A percentile compares a stretch with the other conserved stretches of the same genome.
phyloP scores from a whole-genome alignment of 371 early-diverging fungal genomes.

The Mucor irregularis region DNA sequence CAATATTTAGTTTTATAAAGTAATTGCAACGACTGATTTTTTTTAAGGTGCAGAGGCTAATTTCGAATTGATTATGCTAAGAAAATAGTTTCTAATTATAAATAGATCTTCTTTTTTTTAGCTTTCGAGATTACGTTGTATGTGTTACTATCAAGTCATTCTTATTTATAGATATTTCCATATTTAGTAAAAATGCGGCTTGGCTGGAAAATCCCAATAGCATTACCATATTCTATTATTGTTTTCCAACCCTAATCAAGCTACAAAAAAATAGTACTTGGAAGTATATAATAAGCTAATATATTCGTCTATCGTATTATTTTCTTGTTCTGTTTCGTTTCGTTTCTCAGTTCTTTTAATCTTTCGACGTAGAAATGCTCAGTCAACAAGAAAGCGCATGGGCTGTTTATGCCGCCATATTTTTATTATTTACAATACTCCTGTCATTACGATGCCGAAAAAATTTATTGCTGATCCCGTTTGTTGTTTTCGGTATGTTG shows the following conservation, averaged over 20 bases:
- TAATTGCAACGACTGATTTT: too few species aligned
- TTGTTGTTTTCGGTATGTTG: conserved; percentile 17
- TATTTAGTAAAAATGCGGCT: conserved; percentile 14
- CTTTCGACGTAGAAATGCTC: conserved; percentile 16
- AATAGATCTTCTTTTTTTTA: too few species aligned
- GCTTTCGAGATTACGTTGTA: background rate
- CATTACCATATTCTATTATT: background rate
- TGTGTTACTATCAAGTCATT: background rate
- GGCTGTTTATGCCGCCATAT: conserved; percentile 30
- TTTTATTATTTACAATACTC: conserved; percentile 12
- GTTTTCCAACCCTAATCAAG: background rate
- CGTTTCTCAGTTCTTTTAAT: background rate
- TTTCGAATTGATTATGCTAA: too few species aligned
- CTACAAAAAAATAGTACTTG: background rate
- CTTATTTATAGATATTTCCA: conserved; percentile 8
- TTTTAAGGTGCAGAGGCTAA: too few species aligned
- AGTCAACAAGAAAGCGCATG: conserved; percentile 32
- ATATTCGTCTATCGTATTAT: background rate
- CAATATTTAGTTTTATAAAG: too few species aligned
- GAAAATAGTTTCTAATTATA: background rate
- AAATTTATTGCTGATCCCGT: conserved; percentile 32
- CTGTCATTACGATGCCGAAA: conserved; percentile 20
- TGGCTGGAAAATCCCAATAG: background rate
- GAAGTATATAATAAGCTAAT: background rate
- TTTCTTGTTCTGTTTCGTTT: too few species aligned